These are phyloP conservation scores for Phytophthora chlamydospora DNA, from an alignment of 352 stramenopile species.

Conservation along the genomic window DNA sequence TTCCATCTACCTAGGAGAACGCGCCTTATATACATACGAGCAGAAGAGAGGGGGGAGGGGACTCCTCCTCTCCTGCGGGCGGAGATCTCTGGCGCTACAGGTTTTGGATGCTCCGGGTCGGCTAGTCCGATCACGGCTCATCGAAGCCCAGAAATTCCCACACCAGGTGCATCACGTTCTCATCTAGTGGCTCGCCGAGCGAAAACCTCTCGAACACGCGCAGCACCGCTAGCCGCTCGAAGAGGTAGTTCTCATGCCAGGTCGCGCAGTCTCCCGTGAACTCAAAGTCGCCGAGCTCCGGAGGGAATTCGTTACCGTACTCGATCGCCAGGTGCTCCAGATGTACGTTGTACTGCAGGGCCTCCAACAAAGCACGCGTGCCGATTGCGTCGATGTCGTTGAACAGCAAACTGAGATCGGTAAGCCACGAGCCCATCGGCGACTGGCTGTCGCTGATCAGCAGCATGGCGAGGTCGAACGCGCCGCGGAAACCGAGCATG, in stretches of 20 bases:
- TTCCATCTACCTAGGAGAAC: slow-evolving; percentile 28
- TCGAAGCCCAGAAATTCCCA: slow-evolving; percentile 64
- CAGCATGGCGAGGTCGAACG: slow-evolving; percentile 64
- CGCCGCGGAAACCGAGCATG: slow-evolving; percentile 59
- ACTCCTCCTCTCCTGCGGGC: slow-evolving; percentile 2
- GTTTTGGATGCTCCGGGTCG: slow-evolving; percentile 21
- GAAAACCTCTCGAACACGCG: slow-evolving; percentile 57
- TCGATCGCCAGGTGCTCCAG: slow-evolving; percentile 57
- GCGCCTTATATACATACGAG: slow-evolving; percentile 44
- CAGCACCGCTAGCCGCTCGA: slow-evolving; percentile 52
- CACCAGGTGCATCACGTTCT: slow-evolving; percentile 53
- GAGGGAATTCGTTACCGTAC: slow-evolving; percentile 63
- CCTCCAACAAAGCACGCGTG: slow-evolving; percentile 52
- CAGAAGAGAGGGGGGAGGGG: not conserved
- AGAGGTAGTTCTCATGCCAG: slow-evolving; percentile 55
- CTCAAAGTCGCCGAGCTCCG: slow-evolving; percentile 53
- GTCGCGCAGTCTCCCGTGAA: slow-evolving; percentile 50
- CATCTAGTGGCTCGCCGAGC: slow-evolving; percentile 43
- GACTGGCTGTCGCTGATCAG: slow-evolving; percentile 59
- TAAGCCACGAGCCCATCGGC: slow-evolving; percentile 43
- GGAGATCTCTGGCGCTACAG: slow-evolving; percentile 29
- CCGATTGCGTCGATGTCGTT: slow-evolving; percentile 63
- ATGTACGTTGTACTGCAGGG: slow-evolving; percentile 59
- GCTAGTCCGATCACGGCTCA: slow-evolving; percentile 36
- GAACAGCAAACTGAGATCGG: slow-evolving; percentile 55